These are phyloP conservation scores for Saitozyma podzolica DNA, from an alignment of 768 basidiomycete species.

Conservation along the genomic window DNA sequence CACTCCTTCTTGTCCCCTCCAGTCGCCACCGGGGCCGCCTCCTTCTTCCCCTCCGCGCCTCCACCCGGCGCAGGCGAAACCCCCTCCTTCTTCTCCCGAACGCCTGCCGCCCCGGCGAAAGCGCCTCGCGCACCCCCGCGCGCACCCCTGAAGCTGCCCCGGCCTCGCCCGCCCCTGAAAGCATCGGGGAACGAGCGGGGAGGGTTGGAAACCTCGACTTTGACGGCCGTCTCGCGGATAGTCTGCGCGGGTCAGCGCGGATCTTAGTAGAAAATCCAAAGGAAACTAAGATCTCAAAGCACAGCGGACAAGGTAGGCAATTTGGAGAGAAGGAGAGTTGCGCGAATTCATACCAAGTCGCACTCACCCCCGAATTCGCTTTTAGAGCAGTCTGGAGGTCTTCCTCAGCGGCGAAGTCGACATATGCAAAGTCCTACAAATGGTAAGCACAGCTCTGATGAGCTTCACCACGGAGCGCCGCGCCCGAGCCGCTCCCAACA, in stretches of 20 bases:
- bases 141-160: constrained; percentile 18
- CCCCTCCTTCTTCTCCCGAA: background rate
- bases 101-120: background rate
- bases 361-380: constrained; percentile 68
- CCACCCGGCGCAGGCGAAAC: background rate
- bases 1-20: constrained; percentile 11
- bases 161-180: constrained; percentile 6
- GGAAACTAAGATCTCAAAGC: background rate
- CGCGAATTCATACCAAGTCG: background rate
- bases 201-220: constrained; percentile 44
- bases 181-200: constrained; percentile 9
- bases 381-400: constrained; percentile 76
- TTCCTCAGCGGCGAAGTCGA: constrained; percentile 87
- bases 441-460: constrained; percentile 10
- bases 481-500: background rate
- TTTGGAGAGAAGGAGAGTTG: too few species aligned
- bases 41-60: constrained; percentile 4
- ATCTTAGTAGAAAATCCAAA: too few species aligned
- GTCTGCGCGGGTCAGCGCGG: constrained; percentile 22
- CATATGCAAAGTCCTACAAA: constrained; percentile 67
- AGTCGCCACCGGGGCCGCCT: background rate
- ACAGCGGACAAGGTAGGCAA: background rate
- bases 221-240: constrained; percentile 38
- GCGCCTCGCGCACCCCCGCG: constrained; percentile 6
- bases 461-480: background rate